phyloP scores from a whole-genome alignment of 1,284 basidiomycete genomes.

The Ganoderma leucocontextum region DNA sequence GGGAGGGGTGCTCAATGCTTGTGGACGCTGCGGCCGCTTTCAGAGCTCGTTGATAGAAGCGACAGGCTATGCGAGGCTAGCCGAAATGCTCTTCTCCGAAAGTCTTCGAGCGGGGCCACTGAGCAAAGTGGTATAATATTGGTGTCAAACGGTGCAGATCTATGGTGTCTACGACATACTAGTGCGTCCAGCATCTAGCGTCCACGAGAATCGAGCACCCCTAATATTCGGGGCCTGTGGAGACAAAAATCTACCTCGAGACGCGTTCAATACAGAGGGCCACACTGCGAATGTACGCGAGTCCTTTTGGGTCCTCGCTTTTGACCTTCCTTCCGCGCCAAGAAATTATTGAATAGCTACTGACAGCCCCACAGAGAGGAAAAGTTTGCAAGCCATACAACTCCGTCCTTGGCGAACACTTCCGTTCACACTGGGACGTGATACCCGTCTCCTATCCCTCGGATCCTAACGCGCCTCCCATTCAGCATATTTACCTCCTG shows the following conservation, averaged over 20 bases:
- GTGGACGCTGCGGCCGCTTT: background rate
- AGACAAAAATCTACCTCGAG: too few relatives aligned
- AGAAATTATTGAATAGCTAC: background rate
- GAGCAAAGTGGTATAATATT: background rate
- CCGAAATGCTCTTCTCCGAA: background rate
- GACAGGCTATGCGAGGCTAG: background rate
- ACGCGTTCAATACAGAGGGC: background rate
- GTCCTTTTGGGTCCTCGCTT: background rate
- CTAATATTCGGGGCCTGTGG: too few relatives aligned
- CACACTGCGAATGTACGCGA: background rate
- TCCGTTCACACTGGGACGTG: conserved; percentile 88
- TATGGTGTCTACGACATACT: background rate
- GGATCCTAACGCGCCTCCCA: conserved; percentile 55
- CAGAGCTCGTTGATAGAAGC: background rate
- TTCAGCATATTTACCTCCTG: conserved; percentile 54
- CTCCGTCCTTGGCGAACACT: conserved; percentile 92
- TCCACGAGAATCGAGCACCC: too few relatives aligned
- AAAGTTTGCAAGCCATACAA: conserved; percentile 97
- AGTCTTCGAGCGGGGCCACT: background rate
- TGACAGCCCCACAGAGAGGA: conserved; percentile 63
- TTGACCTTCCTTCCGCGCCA: background rate
- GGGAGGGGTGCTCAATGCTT: background rate
- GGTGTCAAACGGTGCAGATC: background rate
- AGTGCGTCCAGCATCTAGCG: too few relatives aligned
- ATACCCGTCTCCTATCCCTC: conserved; percentile 64